These are phyloP conservation scores for Misopates orontium DNA, from an alignment of 257 asterid species.

Conservation along the genomic window DNA sequence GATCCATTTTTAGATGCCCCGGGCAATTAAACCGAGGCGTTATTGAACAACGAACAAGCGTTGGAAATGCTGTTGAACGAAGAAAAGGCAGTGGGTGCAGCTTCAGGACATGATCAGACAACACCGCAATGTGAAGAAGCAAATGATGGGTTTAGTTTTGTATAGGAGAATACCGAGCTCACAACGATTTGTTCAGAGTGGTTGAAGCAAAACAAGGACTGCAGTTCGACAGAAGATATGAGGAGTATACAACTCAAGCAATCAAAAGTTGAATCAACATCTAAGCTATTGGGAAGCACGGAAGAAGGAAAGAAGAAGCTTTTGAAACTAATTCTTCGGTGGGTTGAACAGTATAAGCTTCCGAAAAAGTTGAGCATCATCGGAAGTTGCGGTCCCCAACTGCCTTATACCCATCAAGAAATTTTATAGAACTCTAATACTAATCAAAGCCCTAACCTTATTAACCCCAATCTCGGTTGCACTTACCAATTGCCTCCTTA, in stretches of 20 bases:
- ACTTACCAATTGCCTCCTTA: no score
- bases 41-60: constrained; percentile 22
- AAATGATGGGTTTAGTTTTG: constrained; percentile 38
- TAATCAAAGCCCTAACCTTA: constrained; percentile 12
- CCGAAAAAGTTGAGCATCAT: constrained; percentile 59
- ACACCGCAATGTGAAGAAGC: no score
- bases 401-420: constrained; percentile 28
- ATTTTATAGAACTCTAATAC: background rate
- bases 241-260: constrained; percentile 73
- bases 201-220: constrained; percentile 76
- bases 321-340: constrained; percentile 66
- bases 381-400: constrained; percentile 25
- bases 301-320: constrained; percentile 79
- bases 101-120: no score
- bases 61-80: no score
- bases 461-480: no score
- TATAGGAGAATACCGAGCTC: constrained; percentile 63
- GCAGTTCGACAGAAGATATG: constrained; percentile 80
- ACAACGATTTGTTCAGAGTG: constrained; percentile 71
- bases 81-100: no score
- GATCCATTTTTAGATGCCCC: constrained; percentile 63
- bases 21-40: constrained; percentile 35
- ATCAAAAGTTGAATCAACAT: constrained; percentile 75
- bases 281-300: constrained; percentile 59
- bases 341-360: constrained; percentile 79